Evolutionary conservation across 257 asterid species (phyloP).

Genomic region (Scutellaria baicalensis): DNA sequence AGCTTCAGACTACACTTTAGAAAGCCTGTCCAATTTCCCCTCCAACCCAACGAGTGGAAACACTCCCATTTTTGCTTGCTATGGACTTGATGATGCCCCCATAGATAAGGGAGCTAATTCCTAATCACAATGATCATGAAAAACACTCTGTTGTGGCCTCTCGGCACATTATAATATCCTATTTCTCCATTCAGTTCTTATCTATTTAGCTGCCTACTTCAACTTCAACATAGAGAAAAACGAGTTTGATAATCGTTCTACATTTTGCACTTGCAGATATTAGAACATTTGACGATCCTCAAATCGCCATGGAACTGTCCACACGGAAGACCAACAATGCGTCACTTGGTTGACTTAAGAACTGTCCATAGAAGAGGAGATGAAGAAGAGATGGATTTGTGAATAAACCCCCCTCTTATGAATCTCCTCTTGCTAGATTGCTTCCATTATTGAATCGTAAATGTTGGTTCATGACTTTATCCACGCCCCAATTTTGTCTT

Average conservation of each 20-base stretch:
- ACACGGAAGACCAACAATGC: slow-evolving; percentile 97
- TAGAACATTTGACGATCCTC: slow-evolving; percentile 63
- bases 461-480: neutral
- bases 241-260: neutral
- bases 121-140: too few relatives aligned
- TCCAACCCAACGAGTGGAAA: neutral
- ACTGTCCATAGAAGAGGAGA: slow-evolving; percentile 32
- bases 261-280: slow-evolving; percentile 40
- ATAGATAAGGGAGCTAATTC: too few relatives aligned
- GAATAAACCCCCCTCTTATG: neutral
- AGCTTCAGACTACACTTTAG: neutral
- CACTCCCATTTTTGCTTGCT: too few relatives aligned
- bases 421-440: neutral
- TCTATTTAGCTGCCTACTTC: neutral
- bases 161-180: neutral
- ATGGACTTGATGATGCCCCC: too few relatives aligned
- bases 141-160: too few relatives aligned
- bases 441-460: slow-evolving; percentile 2
- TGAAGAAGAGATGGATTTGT: slow-evolving; percentile 27
- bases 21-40: neutral
- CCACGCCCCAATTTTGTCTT: neutral
- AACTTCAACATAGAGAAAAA: neutral
- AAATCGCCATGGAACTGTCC: slow-evolving; percentile 99
- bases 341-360: slow-evolving; percentile 82
- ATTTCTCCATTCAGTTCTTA: neutral